Conservation (phyloP, 768 basidiomycete species). For the Mrakia hoshinonis region DNA sequence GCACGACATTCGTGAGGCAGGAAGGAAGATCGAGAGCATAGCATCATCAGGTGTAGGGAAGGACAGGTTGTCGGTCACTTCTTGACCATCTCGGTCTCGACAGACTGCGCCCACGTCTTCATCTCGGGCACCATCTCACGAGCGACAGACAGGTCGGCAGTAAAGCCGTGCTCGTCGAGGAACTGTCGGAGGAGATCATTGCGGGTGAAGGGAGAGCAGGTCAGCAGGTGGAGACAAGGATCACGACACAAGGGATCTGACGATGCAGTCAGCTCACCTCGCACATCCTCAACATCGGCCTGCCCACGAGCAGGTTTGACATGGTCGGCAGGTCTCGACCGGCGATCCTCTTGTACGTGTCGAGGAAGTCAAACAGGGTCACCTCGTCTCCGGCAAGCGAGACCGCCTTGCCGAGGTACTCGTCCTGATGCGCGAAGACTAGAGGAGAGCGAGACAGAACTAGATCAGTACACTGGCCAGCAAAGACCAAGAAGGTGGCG, state of each 20-base stretch:
- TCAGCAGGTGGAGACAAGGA: neutral
- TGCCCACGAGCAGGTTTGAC: neutral
- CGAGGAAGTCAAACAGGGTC: neutral
- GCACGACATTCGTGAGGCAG: too few relatives aligned
- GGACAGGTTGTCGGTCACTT: too few relatives aligned
- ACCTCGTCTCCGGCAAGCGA: neutral
- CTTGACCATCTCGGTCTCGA: neutral
- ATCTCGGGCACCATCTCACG: neutral
- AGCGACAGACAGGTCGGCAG: neutral
- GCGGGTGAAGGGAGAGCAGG: neutral
- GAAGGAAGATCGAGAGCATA: too few relatives aligned
- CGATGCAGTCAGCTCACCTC: neutral
- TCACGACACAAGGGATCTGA: too few relatives aligned
- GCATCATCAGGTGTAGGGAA: too few relatives aligned
- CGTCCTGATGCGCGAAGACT: neutral
- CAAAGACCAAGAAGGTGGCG: too few relatives aligned
- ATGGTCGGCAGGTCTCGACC: neutral
- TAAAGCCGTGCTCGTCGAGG: neutral
- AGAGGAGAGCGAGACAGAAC: neutral
- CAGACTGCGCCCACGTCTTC: slow-evolving; percentile 5
- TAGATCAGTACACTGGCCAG: too few relatives aligned
- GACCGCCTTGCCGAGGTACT: neutral
- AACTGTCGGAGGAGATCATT: neutral
- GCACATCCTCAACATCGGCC: neutral
- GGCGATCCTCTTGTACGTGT: neutral